Evolutionary conservation across 1,139 yeast genomes (phyloP).

Genomic region (Hemisphaericaspora lyxosophila): DNA sequence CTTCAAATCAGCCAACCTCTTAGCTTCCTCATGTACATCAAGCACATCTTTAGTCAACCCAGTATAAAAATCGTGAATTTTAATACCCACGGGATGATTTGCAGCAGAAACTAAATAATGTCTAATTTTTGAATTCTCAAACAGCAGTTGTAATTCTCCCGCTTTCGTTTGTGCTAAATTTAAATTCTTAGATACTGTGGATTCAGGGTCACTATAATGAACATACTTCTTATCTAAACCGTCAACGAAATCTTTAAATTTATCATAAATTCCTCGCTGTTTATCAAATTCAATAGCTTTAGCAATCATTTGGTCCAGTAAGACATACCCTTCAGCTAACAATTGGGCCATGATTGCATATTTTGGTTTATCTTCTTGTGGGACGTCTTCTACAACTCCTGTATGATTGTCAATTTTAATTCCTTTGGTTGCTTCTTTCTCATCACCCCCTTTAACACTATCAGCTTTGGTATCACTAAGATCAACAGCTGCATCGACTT

Average conservation of each 20-base stretch:
- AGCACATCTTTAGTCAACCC: slow-evolving; percentile 58
- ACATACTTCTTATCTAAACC: slow-evolving; percentile 61
- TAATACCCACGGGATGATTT: slow-evolving; percentile 35
- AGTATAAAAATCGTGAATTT: slow-evolving; percentile 34
- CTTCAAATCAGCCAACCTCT: slow-evolving; percentile 63
- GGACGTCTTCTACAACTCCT: slow-evolving; percentile 47
- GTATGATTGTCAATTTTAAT: slow-evolving; percentile 5
- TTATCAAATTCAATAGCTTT: slow-evolving; percentile 63
- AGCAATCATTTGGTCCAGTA: slow-evolving; percentile 62
- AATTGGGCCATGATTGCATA: slow-evolving; percentile 75
- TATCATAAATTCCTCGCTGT: slow-evolving; percentile 58
- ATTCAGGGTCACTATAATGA: slow-evolving; percentile 32
- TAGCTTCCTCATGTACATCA: slow-evolving; percentile 73
- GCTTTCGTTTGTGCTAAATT: slow-evolving; percentile 16
- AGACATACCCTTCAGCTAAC: slow-evolving; percentile 66
- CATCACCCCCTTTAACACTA: slow-evolving; percentile 27
- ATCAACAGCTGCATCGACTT: slow-evolving; percentile 36
- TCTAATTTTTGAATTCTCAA: slow-evolving; percentile 20
- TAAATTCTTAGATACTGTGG: slow-evolving; percentile 17
- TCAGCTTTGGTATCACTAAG: slow-evolving; percentile 12
- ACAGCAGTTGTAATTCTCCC: slow-evolving; percentile 9
- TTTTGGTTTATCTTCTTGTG: slow-evolving; percentile 79
- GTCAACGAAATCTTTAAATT: slow-evolving; percentile 56
- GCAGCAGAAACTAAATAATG: slow-evolving; percentile 40
- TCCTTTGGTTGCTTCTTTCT: slow-evolving; percentile 17